phyloP scores from a whole-genome alignment of 768 basidiomycete genomes.

The Suillus cothurnatus region DNA sequence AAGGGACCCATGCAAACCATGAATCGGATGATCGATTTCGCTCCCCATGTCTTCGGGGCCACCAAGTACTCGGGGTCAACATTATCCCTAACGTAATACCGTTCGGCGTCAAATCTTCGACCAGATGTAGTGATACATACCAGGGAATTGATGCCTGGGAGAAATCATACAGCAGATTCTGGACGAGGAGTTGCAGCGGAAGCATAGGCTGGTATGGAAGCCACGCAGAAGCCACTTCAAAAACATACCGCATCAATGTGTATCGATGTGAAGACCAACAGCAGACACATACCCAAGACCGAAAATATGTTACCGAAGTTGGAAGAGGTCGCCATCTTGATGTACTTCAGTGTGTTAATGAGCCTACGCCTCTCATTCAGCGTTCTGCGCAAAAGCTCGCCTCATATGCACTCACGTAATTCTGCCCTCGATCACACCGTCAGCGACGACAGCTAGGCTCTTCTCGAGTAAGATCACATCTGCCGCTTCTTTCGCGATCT shows the following conservation, averaged over 20 bases:
- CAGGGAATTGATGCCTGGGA: slow-evolving; percentile 40
- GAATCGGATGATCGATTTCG: slow-evolving; percentile 37
- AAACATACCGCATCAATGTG: background rate
- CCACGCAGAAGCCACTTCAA: slow-evolving; percentile 38
- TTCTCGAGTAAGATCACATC: slow-evolving; percentile 40
- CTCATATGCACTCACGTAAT: slow-evolving; percentile 29
- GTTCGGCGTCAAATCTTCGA: slow-evolving; percentile 12
- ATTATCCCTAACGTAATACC: slow-evolving; percentile 30
- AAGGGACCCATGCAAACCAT: slow-evolving; percentile 39
- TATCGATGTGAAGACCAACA: background rate
- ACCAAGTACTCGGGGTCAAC: slow-evolving; percentile 40
- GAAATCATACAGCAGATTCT: slow-evolving; percentile 39
- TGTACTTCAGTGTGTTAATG: slow-evolving; percentile 39
- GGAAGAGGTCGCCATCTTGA: slow-evolving; percentile 40
- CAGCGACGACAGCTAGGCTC: slow-evolving; percentile 35
- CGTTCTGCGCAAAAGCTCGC: background rate
- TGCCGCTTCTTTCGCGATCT: slow-evolving; percentile 42
- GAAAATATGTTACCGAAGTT: slow-evolving; percentile 39
- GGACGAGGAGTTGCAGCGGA: slow-evolving; percentile 33
- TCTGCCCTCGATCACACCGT: slow-evolving; percentile 35
- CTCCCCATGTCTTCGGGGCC: slow-evolving; percentile 33
- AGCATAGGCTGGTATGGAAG: slow-evolving; percentile 40
- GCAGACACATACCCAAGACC: slow-evolving; percentile 26
- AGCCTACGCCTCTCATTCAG: slow-evolving; percentile 29
- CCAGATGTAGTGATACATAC: slow-evolving; percentile 14